phyloP scores from a whole-genome alignment of 495 filamentous ascomycete genomes.

The Hypomontagnella monticulosa region DNA sequence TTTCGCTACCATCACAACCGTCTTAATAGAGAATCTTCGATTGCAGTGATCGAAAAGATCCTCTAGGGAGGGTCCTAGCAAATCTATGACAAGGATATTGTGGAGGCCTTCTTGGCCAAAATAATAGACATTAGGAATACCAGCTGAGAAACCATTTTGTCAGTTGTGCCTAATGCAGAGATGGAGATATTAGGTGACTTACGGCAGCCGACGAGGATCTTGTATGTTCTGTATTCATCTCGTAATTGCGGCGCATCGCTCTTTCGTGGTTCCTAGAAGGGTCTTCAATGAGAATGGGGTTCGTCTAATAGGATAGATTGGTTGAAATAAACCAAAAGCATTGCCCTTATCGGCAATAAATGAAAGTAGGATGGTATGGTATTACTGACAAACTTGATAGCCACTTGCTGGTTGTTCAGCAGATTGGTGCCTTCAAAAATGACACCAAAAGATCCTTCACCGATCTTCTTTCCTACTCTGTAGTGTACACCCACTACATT shows the following conservation, averaged over 20 bases:
- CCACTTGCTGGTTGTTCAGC: conserved; percentile 98
- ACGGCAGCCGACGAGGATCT: conserved; percentile 99
- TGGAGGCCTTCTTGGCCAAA: conserved; percentile 99
- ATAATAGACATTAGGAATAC: conserved; percentile 99
- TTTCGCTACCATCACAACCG: conserved; percentile 99
- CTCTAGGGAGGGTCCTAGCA: conserved; percentile 94
- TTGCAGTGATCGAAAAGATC: conserved; percentile 99
- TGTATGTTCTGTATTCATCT: conserved; percentile 99
- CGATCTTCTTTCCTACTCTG: conserved; percentile 98
- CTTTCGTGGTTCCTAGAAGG: conserved; percentile 88
- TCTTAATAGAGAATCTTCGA: conserved; percentile 94
- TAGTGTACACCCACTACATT: conserved; percentile 99
- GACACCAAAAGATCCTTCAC: conserved; percentile 98
- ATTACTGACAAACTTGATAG: conserved; percentile 95
- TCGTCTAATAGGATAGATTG: background rate
- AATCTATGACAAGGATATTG: conserved; percentile 98
- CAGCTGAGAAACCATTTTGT: conserved; percentile 66
- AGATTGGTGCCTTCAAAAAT: conserved; percentile 99
- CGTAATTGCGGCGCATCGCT: conserved; percentile 97
- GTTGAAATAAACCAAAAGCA: conserved; percentile 3
- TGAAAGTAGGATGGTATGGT: background rate
- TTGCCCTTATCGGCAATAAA: background rate
- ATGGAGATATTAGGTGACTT: conserved; percentile 57
- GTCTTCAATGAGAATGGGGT: conserved; percentile 18
- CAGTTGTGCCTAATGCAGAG: conserved; percentile 22